Percentiles rank a stretch among this genome's conserved stretches.
These are phyloP conservation scores for Daldinia sp. DNA, from an alignment of 2,329 filamentous ascomycete genomes.

Conservation along the genomic window DNA sequence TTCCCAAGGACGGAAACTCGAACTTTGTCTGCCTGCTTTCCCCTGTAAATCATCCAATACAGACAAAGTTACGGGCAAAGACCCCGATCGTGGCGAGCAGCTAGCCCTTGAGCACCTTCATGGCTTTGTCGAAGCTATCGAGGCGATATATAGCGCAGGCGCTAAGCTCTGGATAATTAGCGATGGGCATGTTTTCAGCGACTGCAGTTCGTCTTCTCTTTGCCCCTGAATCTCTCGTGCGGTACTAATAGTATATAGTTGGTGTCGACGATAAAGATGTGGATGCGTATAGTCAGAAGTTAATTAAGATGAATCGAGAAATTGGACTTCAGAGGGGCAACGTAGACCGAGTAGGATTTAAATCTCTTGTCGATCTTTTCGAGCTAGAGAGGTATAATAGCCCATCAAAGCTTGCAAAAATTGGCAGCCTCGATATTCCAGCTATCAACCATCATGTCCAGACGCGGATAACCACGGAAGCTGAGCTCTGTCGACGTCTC, in stretches of 20 bases:
- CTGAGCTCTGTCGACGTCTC: slow-evolving; percentile 52
- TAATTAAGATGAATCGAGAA: slow-evolving; percentile 55
- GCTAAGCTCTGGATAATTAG: slow-evolving; percentile 55
- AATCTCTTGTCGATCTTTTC: slow-evolving; percentile 49
- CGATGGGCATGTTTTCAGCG: slow-evolving; percentile 57
- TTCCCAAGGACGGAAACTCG: slow-evolving; percentile 24
- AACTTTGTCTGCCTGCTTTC: slow-evolving; percentile 53
- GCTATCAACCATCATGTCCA: slow-evolving; percentile 52
- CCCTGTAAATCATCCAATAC: slow-evolving; percentile 56
- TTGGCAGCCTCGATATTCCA: slow-evolving; percentile 22
- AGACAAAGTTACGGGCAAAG: slow-evolving; percentile 51
- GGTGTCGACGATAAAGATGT: slow-evolving; percentile 59
- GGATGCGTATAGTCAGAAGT: slow-evolving; percentile 54
- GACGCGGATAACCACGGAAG: slow-evolving; percentile 46
- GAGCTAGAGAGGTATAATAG: slow-evolving; percentile 56
- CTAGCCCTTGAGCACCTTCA: slow-evolving; percentile 52
- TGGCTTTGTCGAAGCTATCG: slow-evolving; percentile 49
- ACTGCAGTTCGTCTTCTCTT: slow-evolving; percentile 53
- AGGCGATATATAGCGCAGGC: slow-evolving; percentile 51
- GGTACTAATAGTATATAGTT: slow-evolving; percentile 45
- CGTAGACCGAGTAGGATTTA: slow-evolving; percentile 47
- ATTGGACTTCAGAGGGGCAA: slow-evolving; percentile 45
- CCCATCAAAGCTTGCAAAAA: slow-evolving; percentile 37
- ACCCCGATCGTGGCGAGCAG: slow-evolving; percentile 54
- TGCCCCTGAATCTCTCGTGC: neutral